Base-by-base conservation (phyloP, 2,329 filamentous ascomycete species). In the Setomelanomma holmii region DNA sequence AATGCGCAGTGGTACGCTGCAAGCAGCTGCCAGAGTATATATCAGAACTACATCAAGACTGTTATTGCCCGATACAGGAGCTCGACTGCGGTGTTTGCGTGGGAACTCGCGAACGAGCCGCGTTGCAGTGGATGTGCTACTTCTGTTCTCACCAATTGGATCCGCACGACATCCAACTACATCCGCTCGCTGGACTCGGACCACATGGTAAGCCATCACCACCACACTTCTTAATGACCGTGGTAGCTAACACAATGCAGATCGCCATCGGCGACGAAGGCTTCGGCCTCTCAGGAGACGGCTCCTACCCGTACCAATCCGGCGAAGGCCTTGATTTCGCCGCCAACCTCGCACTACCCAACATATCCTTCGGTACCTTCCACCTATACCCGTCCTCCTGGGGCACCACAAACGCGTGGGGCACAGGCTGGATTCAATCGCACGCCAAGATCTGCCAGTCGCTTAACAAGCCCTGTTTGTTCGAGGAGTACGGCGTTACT, bases 41-140 rank as follows among this genome's bases (percentile, higher is more conserved):
- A 89, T 68, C 83, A 84, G 60, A 78, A 76, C 41, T 90, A 89
- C 66, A 80, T 89, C 64, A 76, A 81, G 42, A 75, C 78, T 0
- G 79, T 89, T 5, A 80, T 89, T 2, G 81, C 73, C 17, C 78
- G 86, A 10, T 89, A 88, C 73, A 81, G 76, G 40, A 75, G 79
- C 55, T 87, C 84, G 0, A 73, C 82, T 0, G 81, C 86, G 0
- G 80, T 89, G 40, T 84, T 89, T 58, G 84, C 85, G 0, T 89
- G 87, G 87, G 86, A 89, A 63, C 75, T 89, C 1, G 83, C 79
- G 50, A 89, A 89, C 59, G 87, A 89, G 72, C 83, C 86, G 14
- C 79, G 86, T 53, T 89, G 86, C 74, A 76, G 80, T 12, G 81
- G 83, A 11, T 89, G 87, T 66, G 74, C 76, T 35, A 81, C 83